A percentile compares a stretch with the other conserved stretches of the same genome.
phyloP scores from a whole-genome alignment of 2,329 filamentous ascomycete species.

The Cercospora brassicicola region DNA sequence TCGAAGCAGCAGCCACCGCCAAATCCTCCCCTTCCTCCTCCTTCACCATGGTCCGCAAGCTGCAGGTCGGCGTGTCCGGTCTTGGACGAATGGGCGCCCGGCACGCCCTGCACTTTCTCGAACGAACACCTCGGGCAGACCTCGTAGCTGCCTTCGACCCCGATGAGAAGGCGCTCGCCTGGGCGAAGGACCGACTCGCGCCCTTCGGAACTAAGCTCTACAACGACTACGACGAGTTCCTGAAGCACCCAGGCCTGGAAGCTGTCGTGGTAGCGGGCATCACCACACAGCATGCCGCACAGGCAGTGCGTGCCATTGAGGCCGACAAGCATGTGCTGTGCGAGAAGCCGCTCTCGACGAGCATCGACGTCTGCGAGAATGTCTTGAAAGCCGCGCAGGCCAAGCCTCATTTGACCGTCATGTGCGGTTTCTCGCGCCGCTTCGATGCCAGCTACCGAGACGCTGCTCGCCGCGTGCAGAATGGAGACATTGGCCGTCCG shows the following conservation, averaged over 20 bases:
- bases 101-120: constrained; percentile 51
- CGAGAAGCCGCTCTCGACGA: constrained; percentile 62
- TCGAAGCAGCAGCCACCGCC: neutral
- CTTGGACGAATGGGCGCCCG: constrained; percentile 54
- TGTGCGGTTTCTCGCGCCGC: constrained; percentile 65
- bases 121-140: constrained; percentile 48
- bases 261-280: constrained; percentile 58
- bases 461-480: constrained; percentile 54
- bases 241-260: constrained; percentile 56
- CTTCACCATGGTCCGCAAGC: constrained; percentile 40
- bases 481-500: constrained; percentile 60
- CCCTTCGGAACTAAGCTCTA: constrained; percentile 56
- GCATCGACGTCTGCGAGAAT: constrained; percentile 58
- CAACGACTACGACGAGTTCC: constrained; percentile 58
- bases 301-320: constrained; percentile 59
- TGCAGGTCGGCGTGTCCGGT: constrained; percentile 49
- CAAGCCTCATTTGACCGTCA: constrained; percentile 62
- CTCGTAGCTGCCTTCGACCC: constrained; percentile 52
- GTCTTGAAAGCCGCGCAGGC: constrained; percentile 59
- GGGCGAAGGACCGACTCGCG: constrained; percentile 54
- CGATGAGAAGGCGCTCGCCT: constrained; percentile 45
- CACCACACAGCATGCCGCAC: constrained; percentile 58
- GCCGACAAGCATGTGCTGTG: constrained; percentile 58
- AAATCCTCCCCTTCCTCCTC: neutral
- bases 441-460: constrained; percentile 67